These are phyloP conservation scores for Fusarium nelsonii DNA, from an alignment of 2,329 filamentous ascomycete species.

Conservation along the genomic window DNA sequence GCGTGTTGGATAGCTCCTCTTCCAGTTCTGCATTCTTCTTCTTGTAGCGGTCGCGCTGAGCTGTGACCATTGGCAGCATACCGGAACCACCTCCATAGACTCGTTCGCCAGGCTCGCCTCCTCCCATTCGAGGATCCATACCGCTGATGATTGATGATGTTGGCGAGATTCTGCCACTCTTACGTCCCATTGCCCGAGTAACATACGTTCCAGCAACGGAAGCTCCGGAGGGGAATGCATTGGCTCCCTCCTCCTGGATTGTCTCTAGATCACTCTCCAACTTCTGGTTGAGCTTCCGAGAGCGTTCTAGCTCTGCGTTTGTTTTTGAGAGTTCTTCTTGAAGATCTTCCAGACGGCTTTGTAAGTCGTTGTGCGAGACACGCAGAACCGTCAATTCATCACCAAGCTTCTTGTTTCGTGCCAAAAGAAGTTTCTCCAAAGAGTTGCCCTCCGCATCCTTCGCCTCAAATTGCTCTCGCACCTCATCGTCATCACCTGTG, in stretches of 20 bases:
- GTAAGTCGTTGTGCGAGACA: constrained; percentile 93
- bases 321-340: constrained; percentile 86
- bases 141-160: constrained; percentile 99
- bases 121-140: constrained; percentile 76
- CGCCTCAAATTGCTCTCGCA: constrained; percentile 57
- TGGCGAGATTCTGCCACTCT: constrained; percentile 80
- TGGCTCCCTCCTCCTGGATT: constrained; percentile 86
- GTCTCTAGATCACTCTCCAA: constrained; percentile 92
- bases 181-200: constrained; percentile 70
- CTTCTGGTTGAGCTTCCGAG: constrained; percentile 85
- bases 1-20: constrained; percentile 85
- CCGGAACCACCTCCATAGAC: constrained; percentile 79
- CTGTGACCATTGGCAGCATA: constrained; percentile 97
- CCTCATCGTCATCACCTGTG: constrained; percentile 84
- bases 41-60: constrained; percentile 98
- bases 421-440: constrained; percentile 89
- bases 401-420: constrained; percentile 95
- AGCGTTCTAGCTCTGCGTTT: constrained; percentile 87
- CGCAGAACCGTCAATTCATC: constrained; percentile 93
- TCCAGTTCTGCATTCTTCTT: constrained; percentile 93
- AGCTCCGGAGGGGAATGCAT: constrained; percentile 87
- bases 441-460: constrained; percentile 73
- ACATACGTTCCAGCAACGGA: constrained; percentile 94
- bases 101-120: constrained; percentile 66
- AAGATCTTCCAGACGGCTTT: constrained; percentile 80